Evolutionary conservation across 306 rosid species (phyloP).

Genomic region (Quercus gilva): DNA sequence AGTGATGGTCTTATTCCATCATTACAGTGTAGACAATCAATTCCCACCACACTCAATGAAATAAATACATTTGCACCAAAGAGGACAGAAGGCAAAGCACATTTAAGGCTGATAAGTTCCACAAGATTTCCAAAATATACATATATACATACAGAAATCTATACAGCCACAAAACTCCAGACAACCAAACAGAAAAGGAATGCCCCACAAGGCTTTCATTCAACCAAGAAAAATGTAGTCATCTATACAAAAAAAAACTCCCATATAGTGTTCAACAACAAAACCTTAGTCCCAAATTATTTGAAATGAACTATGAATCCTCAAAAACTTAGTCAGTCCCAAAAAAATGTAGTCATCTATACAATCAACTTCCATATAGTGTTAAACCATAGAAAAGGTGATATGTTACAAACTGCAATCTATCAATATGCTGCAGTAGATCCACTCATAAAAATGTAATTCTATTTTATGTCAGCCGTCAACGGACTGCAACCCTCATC

Average conservation of each 20-base stretch:
- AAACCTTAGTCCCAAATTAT: too few relatives aligned
- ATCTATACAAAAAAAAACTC: background rate
- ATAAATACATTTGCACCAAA: conserved; percentile 27
- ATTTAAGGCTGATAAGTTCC: background rate
- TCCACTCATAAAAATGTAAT: too few relatives aligned
- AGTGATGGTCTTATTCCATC: background rate
- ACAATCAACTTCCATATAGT: too few relatives aligned
- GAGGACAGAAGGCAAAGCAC: background rate
- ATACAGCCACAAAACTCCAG: conserved; percentile 23
- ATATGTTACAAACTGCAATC: background rate
- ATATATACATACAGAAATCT: conserved; percentile 15
- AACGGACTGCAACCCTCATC: too few relatives aligned
- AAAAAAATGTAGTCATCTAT: background rate
- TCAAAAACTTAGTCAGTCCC: background rate
- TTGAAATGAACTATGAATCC: too few relatives aligned
- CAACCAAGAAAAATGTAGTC: conserved; percentile 10
- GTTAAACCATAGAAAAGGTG: conserved; percentile 9
- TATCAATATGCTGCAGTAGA: too few relatives aligned
- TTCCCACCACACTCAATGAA: conserved; percentile 25
- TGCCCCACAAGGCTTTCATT: conserved; percentile 37
- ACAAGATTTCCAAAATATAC: background rate
- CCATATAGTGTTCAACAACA: too few relatives aligned
- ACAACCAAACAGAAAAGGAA: conserved; percentile 21
- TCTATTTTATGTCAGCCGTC: too few relatives aligned
- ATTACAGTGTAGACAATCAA: conserved; percentile 12